Percentiles rank a stretch among this genome's conserved stretches.
These are phyloP conservation scores for Lactarius psammicola DNA, from an alignment of 768 basidiomycete species.

Conservation along the genomic window DNA sequence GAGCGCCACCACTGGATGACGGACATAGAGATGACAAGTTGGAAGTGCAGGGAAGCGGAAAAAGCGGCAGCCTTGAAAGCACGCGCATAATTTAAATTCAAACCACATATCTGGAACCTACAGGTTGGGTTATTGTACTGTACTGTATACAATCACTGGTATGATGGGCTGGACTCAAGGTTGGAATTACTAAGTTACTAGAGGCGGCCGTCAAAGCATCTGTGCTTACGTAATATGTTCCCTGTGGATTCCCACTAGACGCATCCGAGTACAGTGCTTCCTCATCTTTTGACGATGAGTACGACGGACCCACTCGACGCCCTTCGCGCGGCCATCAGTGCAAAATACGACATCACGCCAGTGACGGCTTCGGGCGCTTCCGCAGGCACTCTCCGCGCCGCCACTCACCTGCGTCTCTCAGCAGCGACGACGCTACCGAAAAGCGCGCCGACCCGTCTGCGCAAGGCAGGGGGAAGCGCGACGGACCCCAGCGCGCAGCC, in stretches of 20 bases:
- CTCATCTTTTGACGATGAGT: constrained; percentile 2
- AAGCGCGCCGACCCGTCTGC: constrained; percentile 72
- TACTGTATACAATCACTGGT: too few species aligned
- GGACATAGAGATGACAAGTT: constrained; percentile 44
- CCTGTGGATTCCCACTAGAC: neutral
- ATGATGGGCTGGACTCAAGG: too few species aligned
- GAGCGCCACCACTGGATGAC: constrained; percentile 58
- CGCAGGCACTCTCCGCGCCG: constrained; percentile 49
- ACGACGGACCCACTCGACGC: constrained; percentile 25
- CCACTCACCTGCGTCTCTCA: constrained; percentile 64
- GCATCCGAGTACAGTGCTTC: neutral
- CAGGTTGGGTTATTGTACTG: neutral
- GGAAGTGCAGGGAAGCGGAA: constrained; percentile 34
- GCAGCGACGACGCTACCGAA: constrained; percentile 60
- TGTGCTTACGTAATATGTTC: neutral
- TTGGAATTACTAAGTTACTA: too few species aligned
- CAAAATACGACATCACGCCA: constrained; percentile 17
- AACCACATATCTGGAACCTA: neutral
- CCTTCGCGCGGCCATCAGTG: constrained; percentile 24
- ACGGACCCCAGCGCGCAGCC: constrained; percentile 39
- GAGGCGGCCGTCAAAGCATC: too few species aligned
- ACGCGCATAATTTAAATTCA: neutral
- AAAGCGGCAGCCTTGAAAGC: constrained; percentile 1
- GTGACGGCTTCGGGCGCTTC: constrained; percentile 35
- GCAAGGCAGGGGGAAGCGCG: constrained; percentile 53